A percentile compares a stretch with the other conserved stretches of the same genome.
These are phyloP conservation scores for Climacium dendroides DNA, from an alignment of 225 moss, liverwort and hornwort genomes.

Conservation along the genomic window DNA sequence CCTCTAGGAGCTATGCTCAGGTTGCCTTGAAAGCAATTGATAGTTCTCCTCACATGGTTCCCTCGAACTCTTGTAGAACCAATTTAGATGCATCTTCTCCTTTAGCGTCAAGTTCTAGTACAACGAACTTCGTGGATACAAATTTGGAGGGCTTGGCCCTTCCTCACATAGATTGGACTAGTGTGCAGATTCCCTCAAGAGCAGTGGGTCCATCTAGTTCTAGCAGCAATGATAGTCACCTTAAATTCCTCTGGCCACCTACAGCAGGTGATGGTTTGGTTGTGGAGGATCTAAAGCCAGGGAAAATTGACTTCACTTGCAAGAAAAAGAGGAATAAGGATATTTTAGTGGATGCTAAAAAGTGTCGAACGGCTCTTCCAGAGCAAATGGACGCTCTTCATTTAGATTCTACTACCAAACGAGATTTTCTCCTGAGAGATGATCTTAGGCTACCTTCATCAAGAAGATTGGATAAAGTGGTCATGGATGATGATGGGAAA, in stretches of 20 bases:
- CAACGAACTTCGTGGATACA: background rate
- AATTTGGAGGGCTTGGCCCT: background rate
- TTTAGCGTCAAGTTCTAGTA: background rate
- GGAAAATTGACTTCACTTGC: background rate
- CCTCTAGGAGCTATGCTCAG: slow-evolving; percentile 29
- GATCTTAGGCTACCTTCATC: slow-evolving; percentile 8
- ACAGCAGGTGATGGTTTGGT: background rate
- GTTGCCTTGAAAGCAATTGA: slow-evolving; percentile 20
- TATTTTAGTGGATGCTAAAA: slow-evolving; percentile 11
- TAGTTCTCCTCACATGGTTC: slow-evolving; percentile 3
- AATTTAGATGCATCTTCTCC: background rate
- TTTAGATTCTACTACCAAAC: slow-evolving; percentile 10
- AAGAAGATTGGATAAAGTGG: slow-evolving; percentile 21
- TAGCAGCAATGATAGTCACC: background rate
- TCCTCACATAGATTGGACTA: slow-evolving; percentile 35
- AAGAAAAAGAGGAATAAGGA: slow-evolving; percentile 38
- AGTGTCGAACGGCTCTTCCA: slow-evolving; percentile 9
- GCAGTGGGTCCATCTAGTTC: background rate
- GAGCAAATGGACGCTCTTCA: slow-evolving; percentile 34
- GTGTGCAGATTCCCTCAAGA: slow-evolving; percentile 10
- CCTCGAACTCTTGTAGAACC: background rate
- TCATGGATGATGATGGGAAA: slow-evolving; percentile 22
- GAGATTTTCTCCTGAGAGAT: slow-evolving; percentile 6
- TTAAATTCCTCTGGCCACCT: background rate
- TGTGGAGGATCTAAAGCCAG: slow-evolving; percentile 4